phyloP scores from a whole-genome alignment of 2,329 filamentous ascomycete genomes.

The Hypoxylon rubiginosum region DNA sequence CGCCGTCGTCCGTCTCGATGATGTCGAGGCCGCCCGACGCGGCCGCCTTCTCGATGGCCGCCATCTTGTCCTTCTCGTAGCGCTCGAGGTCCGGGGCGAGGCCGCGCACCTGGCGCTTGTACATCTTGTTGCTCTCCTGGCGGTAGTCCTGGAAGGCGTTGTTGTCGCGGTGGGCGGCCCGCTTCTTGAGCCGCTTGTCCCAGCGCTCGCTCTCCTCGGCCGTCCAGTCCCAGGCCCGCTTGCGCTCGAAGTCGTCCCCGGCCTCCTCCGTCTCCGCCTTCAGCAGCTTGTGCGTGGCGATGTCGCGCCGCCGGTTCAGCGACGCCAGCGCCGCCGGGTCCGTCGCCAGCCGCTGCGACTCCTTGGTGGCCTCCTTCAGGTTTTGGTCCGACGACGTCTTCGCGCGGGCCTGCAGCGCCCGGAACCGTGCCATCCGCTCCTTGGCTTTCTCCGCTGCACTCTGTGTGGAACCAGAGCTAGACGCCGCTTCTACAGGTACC shows the following conservation, averaged over 20 bases:
- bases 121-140: slow-evolving; percentile 89
- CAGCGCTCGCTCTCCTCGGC: slow-evolving; percentile 93
- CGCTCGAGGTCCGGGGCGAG: slow-evolving; percentile 81
- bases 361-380: slow-evolving; percentile 84
- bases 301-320: slow-evolving; percentile 86
- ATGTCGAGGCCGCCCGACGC: slow-evolving; percentile 89
- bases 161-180: slow-evolving; percentile 82
- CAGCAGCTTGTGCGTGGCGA: slow-evolving; percentile 91
- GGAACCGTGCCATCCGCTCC: slow-evolving; percentile 85
- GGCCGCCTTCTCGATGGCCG: slow-evolving; percentile 86
- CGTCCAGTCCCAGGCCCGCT: slow-evolving; percentile 99
- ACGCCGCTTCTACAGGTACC: slow-evolving; percentile 18
- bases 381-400: slow-evolving; percentile 80
- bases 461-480: slow-evolving; percentile 28
- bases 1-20: slow-evolving; percentile 93
- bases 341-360: slow-evolving; percentile 82
- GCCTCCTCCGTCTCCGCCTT: slow-evolving; percentile 89
- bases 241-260: slow-evolving; percentile 95
- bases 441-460: slow-evolving; percentile 60
- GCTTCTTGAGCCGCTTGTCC: slow-evolving; percentile 92
- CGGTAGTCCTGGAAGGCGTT: slow-evolving; percentile 92
- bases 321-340: slow-evolving; percentile 83
- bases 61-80: slow-evolving; percentile 90
- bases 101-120: slow-evolving; percentile 89
- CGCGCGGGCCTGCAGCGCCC: slow-evolving; percentile 85